phyloP scores from a whole-genome alignment of 23 red algal species.

The Rhodosorus marinus region DNA sequence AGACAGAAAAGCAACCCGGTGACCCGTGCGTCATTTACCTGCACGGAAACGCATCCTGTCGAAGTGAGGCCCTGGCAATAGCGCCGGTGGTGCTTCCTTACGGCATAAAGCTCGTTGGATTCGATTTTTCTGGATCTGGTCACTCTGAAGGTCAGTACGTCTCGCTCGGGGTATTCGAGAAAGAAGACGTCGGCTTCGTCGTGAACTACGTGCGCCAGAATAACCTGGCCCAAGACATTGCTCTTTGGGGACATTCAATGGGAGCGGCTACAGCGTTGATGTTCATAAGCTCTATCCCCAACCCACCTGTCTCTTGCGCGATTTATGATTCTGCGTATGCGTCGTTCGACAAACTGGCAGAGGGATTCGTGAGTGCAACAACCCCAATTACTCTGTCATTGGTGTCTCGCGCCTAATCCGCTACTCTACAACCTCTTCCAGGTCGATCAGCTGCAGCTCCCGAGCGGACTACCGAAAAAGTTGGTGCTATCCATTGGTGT shows the following conservation, averaged over 20 bases:
- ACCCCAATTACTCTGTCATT: too few relatives aligned
- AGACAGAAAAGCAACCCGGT: too few relatives aligned
- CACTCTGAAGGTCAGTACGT: constrained; percentile 48
- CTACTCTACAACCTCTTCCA: too few relatives aligned
- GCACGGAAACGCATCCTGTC: constrained; percentile 59
- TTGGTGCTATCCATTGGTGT: constrained; percentile 38
- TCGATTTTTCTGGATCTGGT: constrained; percentile 63
- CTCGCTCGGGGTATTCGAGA: constrained; percentile 46
- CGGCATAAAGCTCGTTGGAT: constrained; percentile 30
- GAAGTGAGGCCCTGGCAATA: constrained; percentile 25
- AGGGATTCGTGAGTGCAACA: too few relatives aligned
- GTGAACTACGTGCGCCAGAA: constrained; percentile 22
- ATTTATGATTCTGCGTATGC: constrained; percentile 47
- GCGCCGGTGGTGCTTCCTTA: constrained; percentile 29
- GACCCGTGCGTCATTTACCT: constrained; percentile 51
- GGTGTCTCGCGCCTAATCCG: too few relatives aligned
- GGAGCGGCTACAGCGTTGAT: constrained; percentile 66
- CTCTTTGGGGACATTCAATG: constrained; percentile 60
- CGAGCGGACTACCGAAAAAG: constrained; percentile 22
- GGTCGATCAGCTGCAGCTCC: constrained; percentile 34
- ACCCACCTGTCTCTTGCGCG: too few relatives aligned
- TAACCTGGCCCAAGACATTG: constrained; percentile 7
- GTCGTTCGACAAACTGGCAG: constrained; percentile 62
- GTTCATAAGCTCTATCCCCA: constrained; percentile 17
- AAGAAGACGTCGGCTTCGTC: constrained; percentile 34